Base-by-base conservation (phyloP, 2,329 filamentous ascomycete species). In the Alternaria longipes region DNA sequence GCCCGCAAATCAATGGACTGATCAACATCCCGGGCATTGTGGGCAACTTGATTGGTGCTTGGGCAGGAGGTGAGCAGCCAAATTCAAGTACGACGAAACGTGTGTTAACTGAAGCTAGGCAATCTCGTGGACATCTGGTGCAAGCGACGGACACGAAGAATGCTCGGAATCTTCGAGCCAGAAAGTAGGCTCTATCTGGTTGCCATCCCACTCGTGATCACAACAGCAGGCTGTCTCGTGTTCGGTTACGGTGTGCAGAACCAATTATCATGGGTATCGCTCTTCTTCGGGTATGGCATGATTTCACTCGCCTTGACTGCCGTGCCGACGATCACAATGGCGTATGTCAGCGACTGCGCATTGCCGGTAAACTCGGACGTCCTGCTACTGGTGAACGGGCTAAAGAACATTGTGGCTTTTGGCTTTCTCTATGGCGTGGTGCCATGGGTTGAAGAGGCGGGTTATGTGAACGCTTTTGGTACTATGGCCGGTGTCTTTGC, bases 331-430 rank as follows among this genome's bases (percentile, higher is more conserved):
- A 67, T 69, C 44, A 82, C 80, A 2, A 80, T 83, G 80, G 80
- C 80, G 5, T 84, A 84, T 62, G 80, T 82, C 8, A 79, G 67
- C 30, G 77, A 80, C 59, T 77, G 69, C 51, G 77, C 78, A 46
- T 53, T 80, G 20, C 75, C 77, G 8, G 72, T 80, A 26, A 78
- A 78, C 26, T 70, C 73, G 2, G 78, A 79, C 56, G 76, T 77
- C 3, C 60, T 80, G 22, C 60, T 79, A n/a, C 65, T 80, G 7
- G 74, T 79, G 12, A 78, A 80, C 46, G 78, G 77, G 36, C 65
- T 78, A n/a, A 81, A 81, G 69, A 84, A 84, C 60, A 77, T 84
- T 28, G 80, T 83, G 7, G 81, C 81, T 5, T 84, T 84, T 61
- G 81, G 81, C 3, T 83, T 84, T 62, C 63, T 83, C 16, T 82